Evolutionary conservation across 345 rosid species (phyloP).

Genomic region (Salix suchowensis): DNA sequence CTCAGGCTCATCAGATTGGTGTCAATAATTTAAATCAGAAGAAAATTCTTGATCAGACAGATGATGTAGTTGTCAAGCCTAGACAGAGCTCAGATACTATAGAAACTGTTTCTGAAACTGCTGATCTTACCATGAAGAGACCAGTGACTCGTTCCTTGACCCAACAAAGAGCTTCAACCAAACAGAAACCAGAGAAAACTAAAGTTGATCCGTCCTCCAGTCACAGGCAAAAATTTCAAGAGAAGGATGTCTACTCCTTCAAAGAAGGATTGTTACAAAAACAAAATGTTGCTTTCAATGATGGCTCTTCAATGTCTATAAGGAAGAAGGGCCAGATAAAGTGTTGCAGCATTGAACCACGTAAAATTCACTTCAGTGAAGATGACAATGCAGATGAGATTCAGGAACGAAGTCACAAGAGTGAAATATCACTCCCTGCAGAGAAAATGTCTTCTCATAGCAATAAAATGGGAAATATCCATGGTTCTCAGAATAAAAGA

Average conservation of each 20-base stretch:
- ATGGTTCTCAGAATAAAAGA: slow-evolving; percentile 23
- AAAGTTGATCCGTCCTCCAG: slow-evolving; percentile 32
- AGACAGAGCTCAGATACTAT: slow-evolving; percentile 63
- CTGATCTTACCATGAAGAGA: slow-evolving; percentile 40
- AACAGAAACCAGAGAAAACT: slow-evolving; percentile 25
- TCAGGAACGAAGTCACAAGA: slow-evolving; percentile 33
- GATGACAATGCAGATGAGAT: slow-evolving; percentile 34
- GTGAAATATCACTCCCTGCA: slow-evolving; percentile 26
- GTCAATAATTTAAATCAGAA: slow-evolving; percentile 33
- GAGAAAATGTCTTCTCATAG: slow-evolving; percentile 48
- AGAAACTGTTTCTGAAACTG: slow-evolving; percentile 77
- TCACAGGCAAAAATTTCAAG: slow-evolving; percentile 27
- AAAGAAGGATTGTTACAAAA: slow-evolving; percentile 42
- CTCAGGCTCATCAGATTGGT: slow-evolving; percentile 34
- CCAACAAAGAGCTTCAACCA: slow-evolving; percentile 40
- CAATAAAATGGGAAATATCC: slow-evolving; percentile 30
- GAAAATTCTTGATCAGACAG: slow-evolving; percentile 21
- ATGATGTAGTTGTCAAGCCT: slow-evolving; percentile 33
- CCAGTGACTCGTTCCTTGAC: slow-evolving; percentile 58
- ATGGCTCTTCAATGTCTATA: slow-evolving; percentile 32
- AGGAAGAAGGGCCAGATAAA: slow-evolving; percentile 40
- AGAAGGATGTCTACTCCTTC: slow-evolving; percentile 46
- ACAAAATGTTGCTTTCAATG: slow-evolving; percentile 25
- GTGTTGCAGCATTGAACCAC: slow-evolving; percentile 34
- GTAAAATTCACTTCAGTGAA: slow-evolving; percentile 33